Conservation (phyloP, 495 filamentous ascomycete species). For the Talaromyces trachyspermus region DNA sequence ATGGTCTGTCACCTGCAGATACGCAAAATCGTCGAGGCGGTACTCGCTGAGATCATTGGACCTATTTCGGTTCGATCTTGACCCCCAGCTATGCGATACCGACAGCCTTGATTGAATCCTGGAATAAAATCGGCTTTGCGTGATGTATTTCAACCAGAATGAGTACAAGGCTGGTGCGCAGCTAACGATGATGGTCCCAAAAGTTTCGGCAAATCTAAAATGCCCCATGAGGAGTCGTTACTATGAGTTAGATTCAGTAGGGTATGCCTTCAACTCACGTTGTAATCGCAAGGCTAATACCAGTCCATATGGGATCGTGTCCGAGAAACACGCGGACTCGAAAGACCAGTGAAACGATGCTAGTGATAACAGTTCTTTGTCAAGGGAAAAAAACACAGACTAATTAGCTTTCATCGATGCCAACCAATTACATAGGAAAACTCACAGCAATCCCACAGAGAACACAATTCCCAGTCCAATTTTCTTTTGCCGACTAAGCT, state of each 20-base stretch:
- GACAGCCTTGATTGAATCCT: background rate
- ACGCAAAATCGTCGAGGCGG: background rate
- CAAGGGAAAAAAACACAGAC: background rate
- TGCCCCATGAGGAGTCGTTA: background rate
- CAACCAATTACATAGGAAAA: background rate
- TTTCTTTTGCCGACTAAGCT: too few relatives aligned
- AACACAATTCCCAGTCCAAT: background rate
- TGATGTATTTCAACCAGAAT: background rate
- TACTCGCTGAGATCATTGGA: background rate
- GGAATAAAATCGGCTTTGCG: background rate
- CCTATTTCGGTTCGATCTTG: background rate
- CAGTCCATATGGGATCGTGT: background rate
- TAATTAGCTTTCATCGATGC: background rate
- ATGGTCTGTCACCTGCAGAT: background rate
- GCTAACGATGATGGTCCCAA: background rate
- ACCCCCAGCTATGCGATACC: background rate
- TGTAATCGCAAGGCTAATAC: background rate
- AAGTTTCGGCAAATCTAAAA: background rate
- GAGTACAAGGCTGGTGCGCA: background rate
- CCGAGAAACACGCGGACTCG: background rate
- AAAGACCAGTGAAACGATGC: background rate
- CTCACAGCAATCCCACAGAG: background rate
- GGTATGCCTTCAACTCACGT: background rate
- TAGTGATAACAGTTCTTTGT: background rate
- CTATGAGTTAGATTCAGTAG: background rate